A percentile compares a stretch with the other conserved stretches of the same genome.
phyloP scores from a whole-genome alignment of 163 green algal genomes.

The Scenedesmus sp. region DNA sequence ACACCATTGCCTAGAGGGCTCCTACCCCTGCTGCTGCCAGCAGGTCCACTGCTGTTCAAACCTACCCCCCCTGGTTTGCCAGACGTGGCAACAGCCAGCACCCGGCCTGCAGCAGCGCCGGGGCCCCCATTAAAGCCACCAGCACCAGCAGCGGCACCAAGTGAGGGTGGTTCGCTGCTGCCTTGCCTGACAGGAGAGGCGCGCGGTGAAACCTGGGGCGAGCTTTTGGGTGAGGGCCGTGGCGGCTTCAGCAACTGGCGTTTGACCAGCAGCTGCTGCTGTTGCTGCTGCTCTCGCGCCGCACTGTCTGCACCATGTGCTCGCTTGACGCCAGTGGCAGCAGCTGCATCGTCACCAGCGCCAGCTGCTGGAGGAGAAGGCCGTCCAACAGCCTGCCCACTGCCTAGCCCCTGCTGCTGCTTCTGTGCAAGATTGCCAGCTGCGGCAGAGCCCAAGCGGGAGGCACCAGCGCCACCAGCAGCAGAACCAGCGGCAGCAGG shows the following conservation, averaged over 20 bases:
- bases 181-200: background rate
- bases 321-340: background rate
- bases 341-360: background rate
- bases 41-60: background rate
- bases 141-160: background rate
- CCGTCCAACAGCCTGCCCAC: background rate
- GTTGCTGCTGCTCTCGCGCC: conserved; percentile 16
- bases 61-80: background rate
- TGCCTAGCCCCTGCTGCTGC: background rate
- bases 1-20: background rate
- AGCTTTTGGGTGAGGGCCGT: background rate
- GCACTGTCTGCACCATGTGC: background rate
- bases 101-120: background rate
- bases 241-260: conserved; percentile 13
- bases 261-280: conserved; percentile 11
- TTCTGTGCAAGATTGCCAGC: background rate
- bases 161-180: conserved; percentile 32
- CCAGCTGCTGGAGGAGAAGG: background rate
- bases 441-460: background rate
- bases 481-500: background rate
- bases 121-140: background rate
- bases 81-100: background rate
- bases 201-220: background rate
- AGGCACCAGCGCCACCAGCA: background rate
- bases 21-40: conserved; percentile 12